A percentile compares a stretch with the other conserved stretches of the same genome.
These are phyloP conservation scores for Rubus parviflorus DNA, from an alignment of 306 rosid genomes.

Conservation along the genomic window DNA sequence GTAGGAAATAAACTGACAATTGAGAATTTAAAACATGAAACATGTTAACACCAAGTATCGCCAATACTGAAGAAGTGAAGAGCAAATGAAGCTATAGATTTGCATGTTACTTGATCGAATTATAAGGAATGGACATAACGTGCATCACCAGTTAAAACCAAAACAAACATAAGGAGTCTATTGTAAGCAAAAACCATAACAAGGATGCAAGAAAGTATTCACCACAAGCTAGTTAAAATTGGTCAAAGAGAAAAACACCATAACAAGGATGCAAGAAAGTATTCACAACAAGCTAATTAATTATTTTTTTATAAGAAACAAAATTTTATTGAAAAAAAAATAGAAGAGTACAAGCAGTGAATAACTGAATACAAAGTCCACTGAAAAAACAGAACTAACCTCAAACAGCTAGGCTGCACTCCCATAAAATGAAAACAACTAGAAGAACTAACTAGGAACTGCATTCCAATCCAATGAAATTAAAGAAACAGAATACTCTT, in stretches of 20 bases:
- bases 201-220: neutral
- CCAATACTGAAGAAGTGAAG: neutral
- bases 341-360: no score
- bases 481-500: no score
- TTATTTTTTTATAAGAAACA: no score
- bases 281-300: neutral
- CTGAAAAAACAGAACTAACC: no score
- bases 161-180: neutral
- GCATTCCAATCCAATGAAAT: no score
- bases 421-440: no score
- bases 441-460: no score
- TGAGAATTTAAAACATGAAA: slow-evolving; percentile 6
- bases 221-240: neutral
- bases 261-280: neutral
- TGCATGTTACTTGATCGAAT: neutral
- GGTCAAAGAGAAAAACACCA: neutral
- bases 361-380: no score
- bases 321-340: neutral
- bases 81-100: neutral
- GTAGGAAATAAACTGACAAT: slow-evolving; percentile 78
- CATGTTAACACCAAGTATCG: slow-evolving; percentile 19
- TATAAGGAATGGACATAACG: neutral
- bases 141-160: neutral
- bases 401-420: no score
- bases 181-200: neutral